Evolutionary conservation across 805 yeast genomes (phyloP).

Genomic region (Barnettozyma sp.): DNA sequence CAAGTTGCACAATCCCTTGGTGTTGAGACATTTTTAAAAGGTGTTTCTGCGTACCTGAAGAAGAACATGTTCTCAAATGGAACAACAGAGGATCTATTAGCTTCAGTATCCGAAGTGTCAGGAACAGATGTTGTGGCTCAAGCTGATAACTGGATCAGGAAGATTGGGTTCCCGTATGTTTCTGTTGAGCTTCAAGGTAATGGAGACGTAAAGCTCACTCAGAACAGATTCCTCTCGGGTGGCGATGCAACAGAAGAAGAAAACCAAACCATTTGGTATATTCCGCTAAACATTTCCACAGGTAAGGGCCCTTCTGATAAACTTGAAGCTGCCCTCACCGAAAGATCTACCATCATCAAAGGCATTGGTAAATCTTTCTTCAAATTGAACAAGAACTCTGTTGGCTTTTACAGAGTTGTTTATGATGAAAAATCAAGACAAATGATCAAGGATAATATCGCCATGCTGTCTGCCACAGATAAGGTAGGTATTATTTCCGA

Average conservation of each 20-base stretch:
- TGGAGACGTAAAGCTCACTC: conserved; percentile 50
- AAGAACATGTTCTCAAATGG: conserved; percentile 74
- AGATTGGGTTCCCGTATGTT: conserved; percentile 72
- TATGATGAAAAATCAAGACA: conserved; percentile 59
- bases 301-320: conserved; percentile 48
- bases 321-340: conserved; percentile 47
- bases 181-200: conserved; percentile 45
- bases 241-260: conserved; percentile 72
- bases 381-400: conserved; percentile 64
- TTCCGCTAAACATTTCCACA: conserved; percentile 38
- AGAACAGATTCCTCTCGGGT: conserved; percentile 65
- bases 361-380: conserved; percentile 42
- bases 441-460: conserved; percentile 50
- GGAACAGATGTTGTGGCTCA: conserved; percentile 64
- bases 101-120: conserved; percentile 55
- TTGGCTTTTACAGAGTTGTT: conserved; percentile 71
- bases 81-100: conserved; percentile 67
- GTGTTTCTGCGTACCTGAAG: conserved; percentile 70
- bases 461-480: conserved; percentile 58
- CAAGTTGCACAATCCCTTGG: conserved; percentile 75
- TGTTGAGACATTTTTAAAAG: conserved; percentile 64
- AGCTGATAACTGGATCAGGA: conserved; percentile 73
- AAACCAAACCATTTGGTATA: conserved; percentile 58
- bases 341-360: conserved; percentile 37
- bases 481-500: conserved; percentile 73